Evolutionary conservation across 441 rosid genomes (phyloP), one percentile per base, ranked within the genome.

Genomic region (Geranium incanum): DNA sequence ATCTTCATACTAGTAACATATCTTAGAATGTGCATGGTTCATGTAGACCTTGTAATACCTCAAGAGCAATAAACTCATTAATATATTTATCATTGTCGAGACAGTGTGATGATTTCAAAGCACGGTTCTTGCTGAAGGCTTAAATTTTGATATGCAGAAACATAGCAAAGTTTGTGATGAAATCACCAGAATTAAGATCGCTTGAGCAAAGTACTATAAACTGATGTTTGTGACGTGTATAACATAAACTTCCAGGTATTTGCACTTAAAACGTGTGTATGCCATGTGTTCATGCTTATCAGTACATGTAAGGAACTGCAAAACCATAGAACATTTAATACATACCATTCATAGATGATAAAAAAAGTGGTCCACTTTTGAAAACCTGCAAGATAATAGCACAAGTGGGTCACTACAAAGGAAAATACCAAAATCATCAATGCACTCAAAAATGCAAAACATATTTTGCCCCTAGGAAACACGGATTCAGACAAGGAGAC

Each of bases 301-400:
- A 28, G 33, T 28, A 2, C 33, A 28, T 28, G 33, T 28, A 28
- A 28, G 33, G 33, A 28, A 28, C 33, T 28, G 33, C 33, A 28
- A 28, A 28, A 28, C 33, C 33, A 28, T 28, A 28, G 33, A 28
- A 28, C 33, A 28, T 28, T 28, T 48, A 33, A 68, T 70, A 66
- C 80, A 69, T 74, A 91, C 99, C 98, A 91, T 89, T 92, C 33
- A 28, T 28, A 67, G 99, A 95, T 62, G 98, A 91, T 79, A 95
- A 76, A 77, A 86, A 95, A 45, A 95, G 84, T 3, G 99, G 89
- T 60, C 99, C 99, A 43, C 95, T 95, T 90, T 89, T 95, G 80
- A 91, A 85, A 70, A 95, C 84, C 99, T 95, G 90, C 82, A 78
- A 79, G 68, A 68, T 19, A 73, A 65, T 15, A 73, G 68, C 57